Evolutionary conservation across 2,329 filamentous ascomycete genomes (phyloP).

Genomic region (Ceratocystiopsis minuta): DNA sequence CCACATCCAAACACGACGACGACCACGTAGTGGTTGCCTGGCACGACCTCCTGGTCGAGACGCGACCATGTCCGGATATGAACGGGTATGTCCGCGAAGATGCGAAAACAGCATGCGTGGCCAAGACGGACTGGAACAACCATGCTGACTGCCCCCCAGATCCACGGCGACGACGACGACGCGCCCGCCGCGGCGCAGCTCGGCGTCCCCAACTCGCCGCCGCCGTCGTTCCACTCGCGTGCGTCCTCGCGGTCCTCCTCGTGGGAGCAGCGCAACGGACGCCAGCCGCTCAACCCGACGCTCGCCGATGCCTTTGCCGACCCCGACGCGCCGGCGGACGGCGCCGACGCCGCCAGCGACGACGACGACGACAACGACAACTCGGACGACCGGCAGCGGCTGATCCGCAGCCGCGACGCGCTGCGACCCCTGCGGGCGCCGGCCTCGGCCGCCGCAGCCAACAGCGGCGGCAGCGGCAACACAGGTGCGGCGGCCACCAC

Average conservation of each 20-base stretch:
- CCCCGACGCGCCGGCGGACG: slow-evolving; percentile 41
- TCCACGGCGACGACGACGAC: slow-evolving; percentile 28
- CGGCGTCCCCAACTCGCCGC: slow-evolving; percentile 42
- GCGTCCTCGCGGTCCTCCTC: slow-evolving; percentile 39
- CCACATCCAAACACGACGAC: no score
- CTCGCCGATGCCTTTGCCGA: slow-evolving; percentile 86
- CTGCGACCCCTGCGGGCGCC: slow-evolving; percentile 5
- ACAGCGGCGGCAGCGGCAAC: background rate
- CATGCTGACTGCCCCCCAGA: background rate
- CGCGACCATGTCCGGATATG: no score
- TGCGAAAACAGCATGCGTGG: no score
- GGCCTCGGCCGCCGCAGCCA: slow-evolving; percentile 10
- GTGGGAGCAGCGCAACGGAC: background rate
- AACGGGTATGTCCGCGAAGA: no score
- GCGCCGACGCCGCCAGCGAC: slow-evolving; percentile 64
- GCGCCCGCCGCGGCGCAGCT: slow-evolving; percentile 28
- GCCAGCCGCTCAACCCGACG: slow-evolving; percentile 45
- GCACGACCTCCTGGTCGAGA: no score
- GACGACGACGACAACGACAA: slow-evolving; percentile 63
- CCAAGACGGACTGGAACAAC: no score
- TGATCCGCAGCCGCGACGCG: slow-evolving; percentile 49
- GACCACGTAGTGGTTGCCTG: no score
- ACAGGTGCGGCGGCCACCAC: background rate
- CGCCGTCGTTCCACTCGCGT: slow-evolving; percentile 78
- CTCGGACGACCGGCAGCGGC: slow-evolving; percentile 73